phyloP scores from a whole-genome alignment of 2,329 filamentous ascomycete genomes.

The Alternaria ventricosa region DNA sequence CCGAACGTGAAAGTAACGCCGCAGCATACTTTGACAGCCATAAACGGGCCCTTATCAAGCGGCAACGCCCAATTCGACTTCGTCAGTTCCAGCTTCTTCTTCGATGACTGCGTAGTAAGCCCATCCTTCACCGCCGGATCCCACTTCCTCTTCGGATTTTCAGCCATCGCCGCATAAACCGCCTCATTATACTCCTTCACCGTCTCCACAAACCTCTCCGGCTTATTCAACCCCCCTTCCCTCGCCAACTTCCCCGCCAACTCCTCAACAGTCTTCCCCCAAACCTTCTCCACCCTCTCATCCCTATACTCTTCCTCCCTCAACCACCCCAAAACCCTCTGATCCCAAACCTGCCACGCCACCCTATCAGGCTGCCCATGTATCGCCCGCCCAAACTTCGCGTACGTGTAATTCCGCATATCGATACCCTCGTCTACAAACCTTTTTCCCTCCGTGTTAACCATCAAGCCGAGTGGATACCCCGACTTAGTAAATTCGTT shows the following conservation, averaged over 20 bases:
- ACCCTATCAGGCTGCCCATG: conserved; percentile 63
- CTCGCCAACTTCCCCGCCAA: conserved; percentile 59
- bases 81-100: conserved; percentile 53
- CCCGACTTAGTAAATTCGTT: conserved; percentile 74
- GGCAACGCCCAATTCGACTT: conserved; percentile 73
- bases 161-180: conserved; percentile 55
- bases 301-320: conserved; percentile 67
- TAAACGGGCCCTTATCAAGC: conserved; percentile 63
- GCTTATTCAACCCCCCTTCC: conserved; percentile 56
- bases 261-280: conserved; percentile 60
- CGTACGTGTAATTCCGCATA: conserved; percentile 71
- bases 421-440: conserved; percentile 73
- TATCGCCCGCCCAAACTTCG: conserved; percentile 68
- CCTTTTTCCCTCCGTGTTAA: conserved; percentile 64
- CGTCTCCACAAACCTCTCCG: conserved; percentile 58
- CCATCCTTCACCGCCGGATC: conserved; percentile 68
- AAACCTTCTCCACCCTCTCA: conserved; percentile 62
- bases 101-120: conserved; percentile 64
- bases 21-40: conserved; percentile 69
- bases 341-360: conserved; percentile 72
- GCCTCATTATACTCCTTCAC: conserved; percentile 65
- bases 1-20: conserved; percentile 75
- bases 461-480: conserved; percentile 70
- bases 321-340: conserved; percentile 59
- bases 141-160: conserved; percentile 57